phyloP scores from a whole-genome alignment of 2,329 filamentous ascomycete species.

The Alternaria consortialis region DNA sequence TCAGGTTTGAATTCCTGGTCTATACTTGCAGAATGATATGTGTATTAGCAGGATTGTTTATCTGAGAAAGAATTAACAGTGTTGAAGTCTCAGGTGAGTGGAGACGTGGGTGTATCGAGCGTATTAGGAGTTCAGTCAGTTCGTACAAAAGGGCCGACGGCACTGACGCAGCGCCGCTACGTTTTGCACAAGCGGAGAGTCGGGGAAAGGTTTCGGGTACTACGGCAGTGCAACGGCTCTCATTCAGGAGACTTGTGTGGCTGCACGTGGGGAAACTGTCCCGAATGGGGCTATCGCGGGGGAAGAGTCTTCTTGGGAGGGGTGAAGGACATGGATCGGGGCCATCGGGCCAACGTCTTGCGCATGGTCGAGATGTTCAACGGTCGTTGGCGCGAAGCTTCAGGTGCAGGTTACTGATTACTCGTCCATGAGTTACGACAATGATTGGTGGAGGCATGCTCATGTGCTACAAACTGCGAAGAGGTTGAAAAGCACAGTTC shows the following conservation, averaged over 20 bases:
- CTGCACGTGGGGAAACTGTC: not conserved
- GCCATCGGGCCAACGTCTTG: not conserved
- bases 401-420: not conserved
- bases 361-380: not conserved
- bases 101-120: not conserved
- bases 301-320: not conserved
- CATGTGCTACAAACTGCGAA: not conserved
- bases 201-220: not conserved
- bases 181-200: not conserved
- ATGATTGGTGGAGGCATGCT: not conserved
- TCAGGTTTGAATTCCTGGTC: not conserved
- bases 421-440: not conserved
- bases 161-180: not conserved
- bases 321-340: not conserved
- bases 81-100: not conserved
- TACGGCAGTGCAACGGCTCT: not conserved
- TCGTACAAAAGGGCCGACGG: too few relatives aligned
- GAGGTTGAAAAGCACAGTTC: not conserved
- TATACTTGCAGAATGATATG: not conserved
- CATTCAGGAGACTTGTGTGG: not conserved
- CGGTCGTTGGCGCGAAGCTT: too few relatives aligned
- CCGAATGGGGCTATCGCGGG: not conserved
- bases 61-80: not conserved
- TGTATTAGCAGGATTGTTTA: not conserved
- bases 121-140: not conserved